These are phyloP conservation scores for Pythium sukuiense DNA, from an alignment of 352 stramenopile species.

Conservation along the genomic window DNA sequence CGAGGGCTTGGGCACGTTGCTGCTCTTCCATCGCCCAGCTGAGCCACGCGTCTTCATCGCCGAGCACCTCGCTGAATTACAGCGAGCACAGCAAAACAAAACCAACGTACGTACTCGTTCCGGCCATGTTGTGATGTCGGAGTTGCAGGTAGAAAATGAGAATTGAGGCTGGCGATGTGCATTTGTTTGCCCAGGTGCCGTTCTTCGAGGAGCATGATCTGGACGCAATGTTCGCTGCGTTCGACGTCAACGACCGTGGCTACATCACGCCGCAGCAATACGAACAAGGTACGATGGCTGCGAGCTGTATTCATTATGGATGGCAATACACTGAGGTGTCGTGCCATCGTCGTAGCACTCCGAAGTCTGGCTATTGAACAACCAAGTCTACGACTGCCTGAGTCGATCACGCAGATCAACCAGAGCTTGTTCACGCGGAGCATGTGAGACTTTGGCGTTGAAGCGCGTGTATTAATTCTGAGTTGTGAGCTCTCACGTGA, in stretches of 20 bases:
- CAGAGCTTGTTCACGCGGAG: constrained; percentile 65
- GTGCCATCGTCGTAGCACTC: constrained; percentile 32
- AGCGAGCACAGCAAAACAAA: constrained; percentile 55
- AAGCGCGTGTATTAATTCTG: too few relatives aligned
- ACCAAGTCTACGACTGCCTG: constrained; percentile 55
- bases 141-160: too few relatives aligned
- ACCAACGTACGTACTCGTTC: constrained; percentile 34
- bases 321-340: neutral
- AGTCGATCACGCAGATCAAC: constrained; percentile 61
- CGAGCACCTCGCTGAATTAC: constrained; percentile 55
- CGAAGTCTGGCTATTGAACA: constrained; percentile 66
- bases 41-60: constrained; percentile 65
- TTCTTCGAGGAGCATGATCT: constrained; percentile 79
- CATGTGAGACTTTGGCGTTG: constrained; percentile 38
- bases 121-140: too few relatives aligned
- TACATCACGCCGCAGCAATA: constrained; percentile 68
- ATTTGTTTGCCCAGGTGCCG: constrained; percentile 33
- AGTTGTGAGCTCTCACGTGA: neutral
- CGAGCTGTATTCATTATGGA: neutral
- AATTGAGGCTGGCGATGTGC: neutral
- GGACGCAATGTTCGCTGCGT: constrained; percentile 72
- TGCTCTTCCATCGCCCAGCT: constrained; percentile 63
- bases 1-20: constrained; percentile 53
- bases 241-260: constrained; percentile 70
- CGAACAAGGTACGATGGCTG: constrained; percentile 43